Conservation (phyloP, 1,139 yeast genomes). For the Pichia sp. region DNA sequence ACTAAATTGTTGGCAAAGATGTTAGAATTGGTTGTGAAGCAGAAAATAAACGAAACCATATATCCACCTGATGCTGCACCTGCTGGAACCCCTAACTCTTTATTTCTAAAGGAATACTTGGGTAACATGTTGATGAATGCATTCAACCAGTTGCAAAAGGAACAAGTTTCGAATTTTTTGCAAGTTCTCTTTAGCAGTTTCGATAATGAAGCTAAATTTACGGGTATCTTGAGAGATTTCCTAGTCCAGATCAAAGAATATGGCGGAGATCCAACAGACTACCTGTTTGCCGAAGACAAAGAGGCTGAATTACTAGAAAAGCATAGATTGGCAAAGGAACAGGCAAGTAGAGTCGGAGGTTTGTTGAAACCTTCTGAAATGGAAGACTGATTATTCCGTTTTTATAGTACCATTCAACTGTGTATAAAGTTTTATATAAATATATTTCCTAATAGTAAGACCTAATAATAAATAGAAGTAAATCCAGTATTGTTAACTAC, state of each 20-base stretch:
- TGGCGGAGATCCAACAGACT: constrained; percentile 93
- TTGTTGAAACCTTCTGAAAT: constrained; percentile 93
- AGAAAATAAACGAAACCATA: constrained; percentile 70
- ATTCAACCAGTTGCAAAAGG: constrained; percentile 83
- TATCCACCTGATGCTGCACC: constrained; percentile 71
- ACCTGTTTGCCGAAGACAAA: constrained; percentile 89
- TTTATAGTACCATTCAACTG: not conserved
- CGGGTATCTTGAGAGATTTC: constrained; percentile 88
- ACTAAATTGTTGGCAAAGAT: constrained; percentile 78
- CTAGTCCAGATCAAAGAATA: constrained; percentile 91
- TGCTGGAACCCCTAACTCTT: constrained; percentile 76
- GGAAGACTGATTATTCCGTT: constrained; percentile 51
- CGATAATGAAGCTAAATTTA: constrained; percentile 70
- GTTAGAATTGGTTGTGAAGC: constrained; percentile 77
- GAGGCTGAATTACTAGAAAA: constrained; percentile 72
- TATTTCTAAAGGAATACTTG: constrained; percentile 74
- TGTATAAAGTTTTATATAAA: not conserved
- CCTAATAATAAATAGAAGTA: not conserved
- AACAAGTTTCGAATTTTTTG: constrained; percentile 78
- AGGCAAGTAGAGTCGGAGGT: constrained; percentile 88
- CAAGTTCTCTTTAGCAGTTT: constrained; percentile 71
- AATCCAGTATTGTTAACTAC: not conserved
- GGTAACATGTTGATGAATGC: constrained; percentile 79
- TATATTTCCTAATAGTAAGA: not conserved
- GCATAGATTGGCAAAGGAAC: constrained; percentile 66